These are phyloP conservation scores for Phanerochaete sordida DNA, from an alignment of 768 basidiomycete species.

Conservation along the genomic window DNA sequence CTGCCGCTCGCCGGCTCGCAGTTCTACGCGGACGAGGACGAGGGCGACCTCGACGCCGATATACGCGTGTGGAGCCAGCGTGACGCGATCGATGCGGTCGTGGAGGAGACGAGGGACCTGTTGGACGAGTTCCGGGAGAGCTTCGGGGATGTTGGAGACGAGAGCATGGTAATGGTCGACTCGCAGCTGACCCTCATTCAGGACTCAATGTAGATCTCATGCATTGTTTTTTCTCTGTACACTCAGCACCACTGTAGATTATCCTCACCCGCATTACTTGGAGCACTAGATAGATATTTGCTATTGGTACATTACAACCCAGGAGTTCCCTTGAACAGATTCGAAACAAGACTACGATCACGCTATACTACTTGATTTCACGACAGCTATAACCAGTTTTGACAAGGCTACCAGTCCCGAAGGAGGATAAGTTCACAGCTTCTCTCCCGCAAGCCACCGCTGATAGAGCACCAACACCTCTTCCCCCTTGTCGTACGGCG, in stretches of 20 bases:
- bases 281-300: too few species aligned
- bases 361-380: too few species aligned
- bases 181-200: slow-evolving; percentile 7
- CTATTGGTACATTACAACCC: too few species aligned
- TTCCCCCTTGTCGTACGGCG: slow-evolving; percentile 60
- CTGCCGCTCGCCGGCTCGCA: slow-evolving; percentile 44
- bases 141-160: slow-evolving; percentile 12
- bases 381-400: too few species aligned
- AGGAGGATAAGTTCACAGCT: slow-evolving; percentile 6
- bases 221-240: too few species aligned
- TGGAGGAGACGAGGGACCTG: slow-evolving; percentile 52
- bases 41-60: slow-evolving; percentile 19
- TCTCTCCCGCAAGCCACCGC: slow-evolving; percentile 40
- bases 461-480: slow-evolving; percentile 49
- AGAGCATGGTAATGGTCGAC: slow-evolving; percentile 14
- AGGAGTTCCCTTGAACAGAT: too few species aligned
- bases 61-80: slow-evolving; percentile 48
- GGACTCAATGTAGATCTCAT: background rate
- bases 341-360: too few species aligned
- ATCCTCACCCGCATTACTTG: too few species aligned
- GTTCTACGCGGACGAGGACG: slow-evolving; percentile 23
- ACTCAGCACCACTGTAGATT: too few species aligned
- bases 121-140: slow-evolving; percentile 50
- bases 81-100: slow-evolving; percentile 49
- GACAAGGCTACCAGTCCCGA: too few species aligned